Percentiles rank a stretch among this genome's conserved stretches.
These are phyloP conservation scores for Eutrema heterophyllum DNA, from an alignment of 345 rosid species.

Conservation along the genomic window DNA sequence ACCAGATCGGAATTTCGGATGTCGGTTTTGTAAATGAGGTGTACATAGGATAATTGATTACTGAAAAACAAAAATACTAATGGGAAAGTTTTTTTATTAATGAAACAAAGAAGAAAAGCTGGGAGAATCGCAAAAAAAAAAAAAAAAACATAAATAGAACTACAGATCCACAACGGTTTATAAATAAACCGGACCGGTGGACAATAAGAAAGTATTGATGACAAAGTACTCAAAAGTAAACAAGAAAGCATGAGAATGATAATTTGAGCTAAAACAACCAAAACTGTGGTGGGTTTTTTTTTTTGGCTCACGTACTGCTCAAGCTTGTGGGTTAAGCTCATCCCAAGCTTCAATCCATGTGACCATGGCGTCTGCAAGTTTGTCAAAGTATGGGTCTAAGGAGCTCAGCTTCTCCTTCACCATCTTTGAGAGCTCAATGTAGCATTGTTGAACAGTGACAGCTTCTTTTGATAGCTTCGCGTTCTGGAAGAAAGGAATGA, in stretches of 20 bases:
- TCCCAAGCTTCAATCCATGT: slow-evolving; percentile 98
- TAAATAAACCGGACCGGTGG: slow-evolving; percentile 16
- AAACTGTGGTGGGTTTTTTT: slow-evolving; percentile 12
- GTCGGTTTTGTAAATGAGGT: too few species aligned
- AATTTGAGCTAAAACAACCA: slow-evolving; percentile 25
- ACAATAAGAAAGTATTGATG: background rate
- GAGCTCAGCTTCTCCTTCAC: slow-evolving; percentile 76
- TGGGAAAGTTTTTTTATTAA: background rate
- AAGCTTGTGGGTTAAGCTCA: slow-evolving; percentile 73
- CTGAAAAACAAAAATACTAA: background rate
- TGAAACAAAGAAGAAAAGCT: background rate
- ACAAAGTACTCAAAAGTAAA: slow-evolving; percentile 16
- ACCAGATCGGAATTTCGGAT: too few species aligned
- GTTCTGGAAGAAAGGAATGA: slow-evolving; percentile 85
- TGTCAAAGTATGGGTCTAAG: slow-evolving; percentile 82
- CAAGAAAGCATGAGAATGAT: background rate
- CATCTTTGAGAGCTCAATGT: slow-evolving; percentile 68
- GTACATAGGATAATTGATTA: background rate
- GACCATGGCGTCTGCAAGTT: slow-evolving; percentile 86
- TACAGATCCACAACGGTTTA: slow-evolving; percentile 16
- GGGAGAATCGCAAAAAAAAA: too few species aligned
- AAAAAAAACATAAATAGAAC: background rate
- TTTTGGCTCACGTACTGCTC: slow-evolving; percentile 18
- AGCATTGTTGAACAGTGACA: slow-evolving; percentile 75
- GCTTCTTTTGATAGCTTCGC: slow-evolving; percentile 64